These are phyloP conservation scores for Psilocybe subaeruginosa DNA, from an alignment of 768 basidiomycete species.

Conservation along the genomic window DNA sequence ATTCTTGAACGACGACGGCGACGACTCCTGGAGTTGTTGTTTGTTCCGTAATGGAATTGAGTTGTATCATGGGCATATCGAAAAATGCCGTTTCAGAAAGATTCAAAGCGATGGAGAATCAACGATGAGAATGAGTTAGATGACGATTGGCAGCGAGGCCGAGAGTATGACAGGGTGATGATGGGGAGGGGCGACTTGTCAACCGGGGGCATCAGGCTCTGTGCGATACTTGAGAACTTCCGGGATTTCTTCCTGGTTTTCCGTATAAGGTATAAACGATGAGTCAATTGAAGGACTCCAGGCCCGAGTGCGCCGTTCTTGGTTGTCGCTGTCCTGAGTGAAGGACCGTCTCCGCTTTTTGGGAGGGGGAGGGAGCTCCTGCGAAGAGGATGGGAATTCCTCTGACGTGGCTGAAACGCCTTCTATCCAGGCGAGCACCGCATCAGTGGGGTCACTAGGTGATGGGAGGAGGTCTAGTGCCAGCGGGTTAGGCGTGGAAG, in stretches of 20 bases:
- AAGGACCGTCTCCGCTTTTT: conserved; percentile 43
- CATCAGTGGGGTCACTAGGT: conserved; percentile 24
- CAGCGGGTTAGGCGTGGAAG: conserved; percentile 31
- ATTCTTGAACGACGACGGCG: conserved; percentile 1
- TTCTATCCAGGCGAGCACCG: conserved; percentile 43
- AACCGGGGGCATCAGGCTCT: conserved; percentile 26
- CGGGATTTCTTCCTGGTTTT: conserved; percentile 18
- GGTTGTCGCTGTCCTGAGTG: conserved; percentile 33
- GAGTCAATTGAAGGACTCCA: conserved; percentile 28
- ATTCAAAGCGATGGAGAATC: conserved; percentile 12
- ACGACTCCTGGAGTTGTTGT: conserved; percentile 5
- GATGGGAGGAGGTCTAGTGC: conserved; percentile 34
- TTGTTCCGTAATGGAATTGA: conserved; percentile 12
- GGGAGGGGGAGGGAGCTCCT: conserved; percentile 16
- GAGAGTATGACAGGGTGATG: conserved; percentile 2
- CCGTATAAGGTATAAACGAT: conserved; percentile 18
- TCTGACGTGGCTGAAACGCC: conserved; percentile 33
- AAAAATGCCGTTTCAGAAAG: conserved; percentile 12
- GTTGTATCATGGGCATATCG: conserved; percentile 15
- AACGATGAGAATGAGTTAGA: conserved; percentile 9
- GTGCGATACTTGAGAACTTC: conserved; percentile 8
- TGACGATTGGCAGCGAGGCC: conserved; percentile 24
- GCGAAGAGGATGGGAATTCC: conserved; percentile 9
- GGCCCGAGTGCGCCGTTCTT: conserved; percentile 29
- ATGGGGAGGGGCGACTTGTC: conserved; percentile 17